A percentile compares a stretch with the other conserved stretches of the same genome.
Conservation (phyloP, 2,329 filamentous ascomycete species). For the Fusarium sp. region DNA sequence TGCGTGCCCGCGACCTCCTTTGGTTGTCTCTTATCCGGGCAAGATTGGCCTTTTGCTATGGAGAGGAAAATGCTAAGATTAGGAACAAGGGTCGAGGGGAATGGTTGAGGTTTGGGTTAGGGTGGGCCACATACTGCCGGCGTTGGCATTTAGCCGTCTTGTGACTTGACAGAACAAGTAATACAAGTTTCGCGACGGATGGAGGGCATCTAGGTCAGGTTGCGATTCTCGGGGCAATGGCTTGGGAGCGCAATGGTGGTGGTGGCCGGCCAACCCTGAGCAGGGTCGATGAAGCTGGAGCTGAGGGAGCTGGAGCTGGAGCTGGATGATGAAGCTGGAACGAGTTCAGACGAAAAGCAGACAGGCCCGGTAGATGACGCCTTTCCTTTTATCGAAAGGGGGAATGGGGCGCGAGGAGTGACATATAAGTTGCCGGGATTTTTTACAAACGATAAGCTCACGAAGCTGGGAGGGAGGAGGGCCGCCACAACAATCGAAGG, state of each 20-base stretch:
- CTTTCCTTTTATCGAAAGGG: slow-evolving; percentile 41
- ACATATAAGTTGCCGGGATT: slow-evolving; percentile 33
- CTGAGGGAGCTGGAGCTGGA: slow-evolving; percentile 6
- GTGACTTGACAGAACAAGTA: slow-evolving; percentile 28
- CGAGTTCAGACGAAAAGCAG: slow-evolving; percentile 23
- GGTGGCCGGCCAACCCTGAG: slow-evolving; percentile 13
- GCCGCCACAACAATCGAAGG: slow-evolving; percentile 29
- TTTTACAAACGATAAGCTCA: slow-evolving; percentile 28
- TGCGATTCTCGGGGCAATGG: slow-evolving; percentile 15
- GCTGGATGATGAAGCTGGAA: slow-evolving; percentile 28
- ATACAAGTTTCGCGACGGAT: slow-evolving; percentile 15
- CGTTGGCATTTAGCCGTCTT: slow-evolving; percentile 46
- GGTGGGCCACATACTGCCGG: slow-evolving; percentile 43
- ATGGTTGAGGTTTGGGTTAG: slow-evolving; percentile 8
- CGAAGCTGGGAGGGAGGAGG: slow-evolving; percentile 9
- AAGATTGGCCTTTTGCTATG: slow-evolving; percentile 53
- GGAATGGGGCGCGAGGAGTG: slow-evolving; percentile 27
- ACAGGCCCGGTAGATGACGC: slow-evolving; percentile 30
- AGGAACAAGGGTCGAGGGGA: slow-evolving; percentile 25
- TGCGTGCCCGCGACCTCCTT: slow-evolving; percentile 76
- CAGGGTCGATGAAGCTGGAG: slow-evolving; percentile 17
- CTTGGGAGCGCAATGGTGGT: slow-evolving; percentile 9
- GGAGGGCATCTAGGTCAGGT: slow-evolving; percentile 37
- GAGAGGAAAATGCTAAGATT: slow-evolving; percentile 20
- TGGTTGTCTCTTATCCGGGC: slow-evolving; percentile 80